Base-by-base conservation (phyloP, 2,329 filamentous ascomycete species). In the Aspergillus calidoustus region DNA sequence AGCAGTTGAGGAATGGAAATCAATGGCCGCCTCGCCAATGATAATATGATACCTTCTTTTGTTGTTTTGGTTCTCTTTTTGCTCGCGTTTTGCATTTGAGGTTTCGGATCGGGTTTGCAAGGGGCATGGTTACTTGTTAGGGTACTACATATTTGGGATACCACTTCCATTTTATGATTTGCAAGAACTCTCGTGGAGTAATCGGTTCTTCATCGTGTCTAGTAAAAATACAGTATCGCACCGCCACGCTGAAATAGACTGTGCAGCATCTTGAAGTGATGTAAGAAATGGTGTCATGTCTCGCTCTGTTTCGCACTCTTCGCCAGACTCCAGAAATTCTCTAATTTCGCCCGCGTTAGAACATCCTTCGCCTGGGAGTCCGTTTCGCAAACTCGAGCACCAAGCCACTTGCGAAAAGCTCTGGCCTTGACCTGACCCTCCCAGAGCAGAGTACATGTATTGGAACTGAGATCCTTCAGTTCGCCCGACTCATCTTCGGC, bases 251-350 rank as follows among this genome's bases (percentile, higher is more conserved):
- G 22, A n/a, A 13, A 43, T 41, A 17, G 31, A 19, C 38, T 22
- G 7, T 23, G 22, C 22, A 34, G 15, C 22, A 7, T 38, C 46
- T 19, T 28, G 30, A 19, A 41, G 4, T 31, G 15, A 51, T 31
- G 34, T 13, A 41, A 41, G 49, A 15, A 52, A 52, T 34, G 30
- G 15, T 28, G 15, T 68, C 61, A 75, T 25, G 68, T 68, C 46
- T 75, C 72, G 61, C 60, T 69, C 55, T 71, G 72, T 73, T 81
- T 82, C 60, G 79, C 76, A 63, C 80, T 91, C 82, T 96, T 96
- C 0, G 93, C 94, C 69, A 95, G 79, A 9, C 90, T 90, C 95
- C 95, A 99, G 72, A 99, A 94, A 71, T 90, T 96, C 70, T 98
- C 94, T 85, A 98, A 91, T 82, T 96, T 97, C 6, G 88, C 87